Evolutionary conservation across 805 yeast genomes (phyloP).

Genomic region (Suhomyces sp.): DNA sequence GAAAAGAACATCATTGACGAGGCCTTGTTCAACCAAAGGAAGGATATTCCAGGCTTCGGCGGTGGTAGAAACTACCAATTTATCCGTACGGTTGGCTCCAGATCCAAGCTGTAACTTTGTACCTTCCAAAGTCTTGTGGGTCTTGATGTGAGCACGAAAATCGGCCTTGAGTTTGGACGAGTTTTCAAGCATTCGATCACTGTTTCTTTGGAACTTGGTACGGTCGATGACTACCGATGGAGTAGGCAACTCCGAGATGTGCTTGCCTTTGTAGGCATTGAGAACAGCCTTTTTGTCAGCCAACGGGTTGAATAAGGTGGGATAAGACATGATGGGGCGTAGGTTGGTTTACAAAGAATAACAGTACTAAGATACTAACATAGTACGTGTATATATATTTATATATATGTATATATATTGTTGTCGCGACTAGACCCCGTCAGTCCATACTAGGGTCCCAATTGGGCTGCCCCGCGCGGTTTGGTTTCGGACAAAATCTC

Average conservation of each 20-base stretch:
- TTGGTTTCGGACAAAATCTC: no score
- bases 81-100: slow-evolving; percentile 34
- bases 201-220: slow-evolving; percentile 41
- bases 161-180: slow-evolving; percentile 38
- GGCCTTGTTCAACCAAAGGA: slow-evolving; percentile 39
- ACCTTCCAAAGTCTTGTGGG: slow-evolving; percentile 70
- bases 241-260: slow-evolving; percentile 51
- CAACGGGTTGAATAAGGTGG: slow-evolving; percentile 12
- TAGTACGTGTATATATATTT: no score
- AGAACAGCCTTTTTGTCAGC: slow-evolving; percentile 24
- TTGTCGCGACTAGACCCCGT: no score
- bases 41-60: slow-evolving; percentile 60
- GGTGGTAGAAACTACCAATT: slow-evolving; percentile 67
- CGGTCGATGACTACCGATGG: slow-evolving; percentile 57
- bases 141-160: slow-evolving; percentile 74
- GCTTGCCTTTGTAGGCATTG: slow-evolving; percentile 38
- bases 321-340: slow-evolving; percentile 7
- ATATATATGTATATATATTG: no score
- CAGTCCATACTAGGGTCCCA: no score
- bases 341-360: no score
- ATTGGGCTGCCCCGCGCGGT: no score
- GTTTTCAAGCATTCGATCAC: slow-evolving; percentile 48
- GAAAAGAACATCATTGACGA: slow-evolving; percentile 32
- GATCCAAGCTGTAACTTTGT: slow-evolving; percentile 54
- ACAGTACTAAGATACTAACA: no score